Conservation (phyloP, 2,329 filamentous ascomycete species). For the Paracoccidioides lutzii region DNA sequence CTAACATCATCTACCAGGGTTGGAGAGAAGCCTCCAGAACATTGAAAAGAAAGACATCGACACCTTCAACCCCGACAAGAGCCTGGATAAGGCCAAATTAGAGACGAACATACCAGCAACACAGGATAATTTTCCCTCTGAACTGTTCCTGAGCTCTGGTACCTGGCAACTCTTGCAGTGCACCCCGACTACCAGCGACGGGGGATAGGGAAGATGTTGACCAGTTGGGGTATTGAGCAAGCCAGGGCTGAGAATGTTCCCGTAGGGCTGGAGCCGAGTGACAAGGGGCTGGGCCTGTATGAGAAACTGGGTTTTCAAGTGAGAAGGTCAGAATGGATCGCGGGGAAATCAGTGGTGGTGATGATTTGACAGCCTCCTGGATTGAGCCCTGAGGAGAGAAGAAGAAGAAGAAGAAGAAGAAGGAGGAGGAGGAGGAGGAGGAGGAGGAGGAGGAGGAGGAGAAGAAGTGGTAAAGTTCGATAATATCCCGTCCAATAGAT, state of each 20-base stretch:
- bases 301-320: conserved; percentile 14
- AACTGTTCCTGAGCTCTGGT: conserved; percentile 14
- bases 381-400: conserved; percentile 1
- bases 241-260: conserved; percentile 13
- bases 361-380: conserved; percentile 7
- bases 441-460: background rate
- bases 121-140: conserved; percentile 7
- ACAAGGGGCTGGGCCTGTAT: conserved; percentile 13
- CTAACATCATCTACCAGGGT: conserved; percentile 3
- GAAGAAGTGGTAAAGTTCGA: background rate
- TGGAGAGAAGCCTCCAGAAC: conserved; percentile 9
- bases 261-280: conserved; percentile 14
- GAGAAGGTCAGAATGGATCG: conserved; percentile 5
- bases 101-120: conserved; percentile 4
- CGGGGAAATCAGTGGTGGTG: background rate
- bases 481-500: background rate
- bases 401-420: background rate
- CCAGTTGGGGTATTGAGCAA: conserved; percentile 12
- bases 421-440: background rate
- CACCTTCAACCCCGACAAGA: conserved; percentile 8
- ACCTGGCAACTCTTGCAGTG: conserved; percentile 15
- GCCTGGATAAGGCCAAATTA: conserved; percentile 3
- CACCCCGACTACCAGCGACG: conserved; percentile 13
- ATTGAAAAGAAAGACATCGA: conserved; percentile 7
- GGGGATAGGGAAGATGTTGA: conserved; percentile 14